A percentile compares a stretch with the other conserved stretches of the same genome.
These are phyloP conservation scores for Berberis thunbergii DNA, from an alignment of 164 flowering plant species.

Conservation along the genomic window DNA sequence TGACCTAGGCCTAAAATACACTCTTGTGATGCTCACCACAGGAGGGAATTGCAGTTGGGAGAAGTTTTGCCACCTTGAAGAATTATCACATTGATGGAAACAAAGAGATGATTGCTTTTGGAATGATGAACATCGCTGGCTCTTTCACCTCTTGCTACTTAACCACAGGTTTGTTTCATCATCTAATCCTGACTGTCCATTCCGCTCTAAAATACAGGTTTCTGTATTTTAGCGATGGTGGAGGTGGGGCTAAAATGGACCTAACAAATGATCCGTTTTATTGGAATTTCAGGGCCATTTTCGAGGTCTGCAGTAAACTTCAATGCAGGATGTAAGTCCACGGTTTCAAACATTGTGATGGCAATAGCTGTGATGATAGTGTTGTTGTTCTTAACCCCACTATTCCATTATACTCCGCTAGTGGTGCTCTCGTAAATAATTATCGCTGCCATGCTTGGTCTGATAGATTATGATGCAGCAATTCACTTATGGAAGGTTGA, in stretches of 20 bases:
- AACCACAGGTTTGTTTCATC: slow-evolving; percentile 48
- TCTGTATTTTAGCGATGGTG: background rate
- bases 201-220: background rate
- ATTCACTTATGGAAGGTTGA: slow-evolving; percentile 58
- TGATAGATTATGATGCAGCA: slow-evolving; percentile 60
- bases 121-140: slow-evolving; percentile 79
- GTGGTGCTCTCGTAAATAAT: slow-evolving; percentile 69
- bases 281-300: slow-evolving; percentile 51
- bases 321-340: slow-evolving; percentile 76
- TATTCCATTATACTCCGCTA: slow-evolving; percentile 74
- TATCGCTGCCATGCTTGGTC: slow-evolving; percentile 61
- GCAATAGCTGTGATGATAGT: slow-evolving; percentile 61
- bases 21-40: slow-evolving; percentile 13
- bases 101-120: slow-evolving; percentile 90
- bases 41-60: slow-evolving; percentile 88
- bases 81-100: slow-evolving; percentile 82
- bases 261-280: background rate
- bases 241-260: too few species aligned
- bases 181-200: background rate
- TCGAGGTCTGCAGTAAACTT: slow-evolving; percentile 69
- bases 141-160: slow-evolving; percentile 80
- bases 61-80: slow-evolving; percentile 82
- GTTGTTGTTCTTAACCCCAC: slow-evolving; percentile 50
- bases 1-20: background rate
- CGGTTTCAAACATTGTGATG: slow-evolving; percentile 76